These are phyloP conservation scores for Trichomonas vaginalis DNA, from an alignment of 208 protist genomes.

Conservation along the genomic window DNA sequence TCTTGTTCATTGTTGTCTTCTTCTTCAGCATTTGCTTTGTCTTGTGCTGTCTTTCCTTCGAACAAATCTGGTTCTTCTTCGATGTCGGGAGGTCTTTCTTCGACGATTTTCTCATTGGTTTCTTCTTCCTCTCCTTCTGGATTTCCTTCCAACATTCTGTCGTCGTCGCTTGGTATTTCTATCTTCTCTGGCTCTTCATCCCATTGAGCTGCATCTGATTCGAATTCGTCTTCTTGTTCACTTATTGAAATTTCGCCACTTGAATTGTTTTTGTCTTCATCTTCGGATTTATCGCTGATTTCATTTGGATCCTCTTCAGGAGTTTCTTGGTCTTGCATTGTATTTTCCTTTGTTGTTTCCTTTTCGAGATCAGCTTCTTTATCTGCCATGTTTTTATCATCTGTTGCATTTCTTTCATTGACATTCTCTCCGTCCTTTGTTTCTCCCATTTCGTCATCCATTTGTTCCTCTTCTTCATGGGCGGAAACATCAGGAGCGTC, in stretches of 20 bases:
- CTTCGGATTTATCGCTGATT: not conserved
- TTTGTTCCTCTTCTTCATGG: conserved; percentile 3
- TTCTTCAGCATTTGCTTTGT: conserved; percentile 28
- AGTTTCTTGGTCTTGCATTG: not conserved
- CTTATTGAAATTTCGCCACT: conserved; percentile 13
- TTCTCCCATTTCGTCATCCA: conserved; percentile 20
- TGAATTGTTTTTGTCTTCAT: not conserved
- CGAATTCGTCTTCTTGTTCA: conserved; percentile 23
- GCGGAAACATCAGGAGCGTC: not conserved
- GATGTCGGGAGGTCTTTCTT: not conserved
- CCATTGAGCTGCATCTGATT: conserved; percentile 27
- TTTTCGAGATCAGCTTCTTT: conserved; percentile 12
- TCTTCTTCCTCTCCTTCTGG: conserved; percentile 52
- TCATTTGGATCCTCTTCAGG: not conserved
- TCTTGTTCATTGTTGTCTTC: conserved; percentile 36
- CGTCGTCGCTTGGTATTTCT: conserved; percentile 25
- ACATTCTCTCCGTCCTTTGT: not conserved
- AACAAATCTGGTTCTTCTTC: conserved; percentile 18
- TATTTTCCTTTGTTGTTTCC: not conserved
- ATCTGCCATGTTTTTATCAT: not conserved
- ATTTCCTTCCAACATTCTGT: conserved; percentile 43
- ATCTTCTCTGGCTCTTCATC: conserved; percentile 57
- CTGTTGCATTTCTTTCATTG: not conserved
- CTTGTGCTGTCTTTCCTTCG: not conserved
- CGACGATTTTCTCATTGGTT: conserved; percentile 36